Percentiles rank a stretch among this genome's conserved stretches.
phyloP scores from a whole-genome alignment of 305 asterid species.

The Caryopteris hybrid region DNA sequence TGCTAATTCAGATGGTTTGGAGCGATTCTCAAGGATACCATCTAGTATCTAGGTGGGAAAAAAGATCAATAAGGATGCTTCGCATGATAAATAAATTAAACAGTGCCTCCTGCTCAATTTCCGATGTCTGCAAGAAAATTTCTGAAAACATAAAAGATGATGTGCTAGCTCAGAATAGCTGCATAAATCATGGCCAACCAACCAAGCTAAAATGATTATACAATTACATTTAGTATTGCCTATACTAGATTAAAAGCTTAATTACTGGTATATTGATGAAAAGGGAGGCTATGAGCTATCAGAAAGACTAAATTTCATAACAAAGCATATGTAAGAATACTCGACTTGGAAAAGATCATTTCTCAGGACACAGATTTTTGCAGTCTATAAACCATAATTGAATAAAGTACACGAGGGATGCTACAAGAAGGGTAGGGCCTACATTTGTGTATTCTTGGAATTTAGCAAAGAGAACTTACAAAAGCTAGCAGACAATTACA shows the following conservation, averaged over 20 bases:
- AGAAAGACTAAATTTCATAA: not conserved
- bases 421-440: not conserved
- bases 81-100: not conserved
- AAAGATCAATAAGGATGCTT: not conserved
- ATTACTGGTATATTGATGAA: too few relatives aligned
- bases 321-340: not conserved
- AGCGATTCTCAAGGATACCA: constrained; percentile 46
- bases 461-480: not conserved
- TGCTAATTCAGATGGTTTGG: constrained; percentile 54
- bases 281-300: not conserved
- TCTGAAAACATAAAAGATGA: too few relatives aligned
- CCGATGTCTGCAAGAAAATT: too few relatives aligned
- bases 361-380: not conserved
- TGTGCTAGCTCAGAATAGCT: not conserved
- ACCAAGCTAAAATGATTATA: too few relatives aligned
- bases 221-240: too few relatives aligned
- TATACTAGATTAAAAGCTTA: too few relatives aligned
- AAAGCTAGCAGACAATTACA: not conserved
- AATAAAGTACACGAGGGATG: too few relatives aligned
- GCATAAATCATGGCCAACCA: too few relatives aligned
- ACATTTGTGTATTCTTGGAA: not conserved
- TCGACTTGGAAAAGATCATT: not conserved
- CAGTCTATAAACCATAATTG: not conserved
- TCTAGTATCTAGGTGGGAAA: constrained; percentile 38
- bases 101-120: too few relatives aligned